Evolutionary conservation across 2,329 filamentous ascomycete genomes (phyloP), one percentile per base, ranked within the genome.

Genomic region (Tolypocladium sp.): DNA sequence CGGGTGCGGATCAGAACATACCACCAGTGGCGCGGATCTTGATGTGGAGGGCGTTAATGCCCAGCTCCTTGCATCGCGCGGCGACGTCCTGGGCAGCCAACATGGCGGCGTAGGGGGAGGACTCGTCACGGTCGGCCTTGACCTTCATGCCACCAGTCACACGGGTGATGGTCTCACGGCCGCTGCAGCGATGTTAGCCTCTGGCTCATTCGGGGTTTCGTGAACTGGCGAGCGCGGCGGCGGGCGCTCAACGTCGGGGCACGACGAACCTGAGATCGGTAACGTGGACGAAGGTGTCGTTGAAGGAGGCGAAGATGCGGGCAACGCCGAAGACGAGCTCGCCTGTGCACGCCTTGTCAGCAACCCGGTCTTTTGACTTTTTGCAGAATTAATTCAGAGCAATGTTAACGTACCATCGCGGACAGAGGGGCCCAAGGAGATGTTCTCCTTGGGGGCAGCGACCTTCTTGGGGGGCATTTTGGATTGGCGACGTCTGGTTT

Each of bases 61-160:
- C 83, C 61, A 86, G 77, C 77, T 86, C 83, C 82, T 86, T 85
- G 82, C 83, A 86, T 81, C 94, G 91, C 77, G 85, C 82, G 74
- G 94, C 94, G 76, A 96, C 92, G 79, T 96, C 92, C 86, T 99
- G 94, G 69, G 94, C 94, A 82, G 94, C 94, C 90, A 99, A 92
- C 94, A 99, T 99, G 82, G 94, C 94, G 74, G 94, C 94, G 86
- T 99, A 99, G 73, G 94, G 94, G 70, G 94, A 97, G 74, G 93
- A 97, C 86, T 99, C 94, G 83, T 99, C 94, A 86, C 94, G 93
- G 77, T 99, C 92, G 80, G 92, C 92, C 90, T 99, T 99, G 87
- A 99, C 94, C 87, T 99, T 99, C 94, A 99, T 99, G 77, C 95
- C 95, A 84, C 95, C 94, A 74, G 95, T 99, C 71, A 99, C 93